These are phyloP conservation scores for Fusarium cyanostomum DNA, from an alignment of 2,329 filamentous ascomycete species.

Conservation along the genomic window DNA sequence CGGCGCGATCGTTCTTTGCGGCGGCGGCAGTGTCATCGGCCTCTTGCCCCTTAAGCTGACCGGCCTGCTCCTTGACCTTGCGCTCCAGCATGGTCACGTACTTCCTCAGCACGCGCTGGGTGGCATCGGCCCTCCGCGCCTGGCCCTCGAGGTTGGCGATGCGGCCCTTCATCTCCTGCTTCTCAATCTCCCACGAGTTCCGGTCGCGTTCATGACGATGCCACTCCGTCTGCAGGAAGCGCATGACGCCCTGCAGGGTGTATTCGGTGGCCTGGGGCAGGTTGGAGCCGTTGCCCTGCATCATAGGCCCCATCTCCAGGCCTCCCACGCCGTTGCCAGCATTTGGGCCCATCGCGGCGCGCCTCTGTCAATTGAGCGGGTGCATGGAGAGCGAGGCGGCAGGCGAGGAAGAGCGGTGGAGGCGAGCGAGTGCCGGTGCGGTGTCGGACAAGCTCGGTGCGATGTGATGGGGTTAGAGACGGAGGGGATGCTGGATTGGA, in stretches of 20 bases:
- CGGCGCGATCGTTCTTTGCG: slow-evolving; percentile 61
- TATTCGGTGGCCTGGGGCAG: slow-evolving; percentile 70
- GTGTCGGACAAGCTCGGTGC: slow-evolving; percentile 38
- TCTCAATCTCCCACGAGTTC: slow-evolving; percentile 99
- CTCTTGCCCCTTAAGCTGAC: slow-evolving; percentile 67
- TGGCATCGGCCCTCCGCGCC: slow-evolving; percentile 82
- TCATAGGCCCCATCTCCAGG: slow-evolving; percentile 57
- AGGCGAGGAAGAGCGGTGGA: slow-evolving; percentile 27
- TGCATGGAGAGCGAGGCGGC: slow-evolving; percentile 49
- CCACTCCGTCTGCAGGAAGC: slow-evolving; percentile 99
- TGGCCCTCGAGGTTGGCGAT: slow-evolving; percentile 96
- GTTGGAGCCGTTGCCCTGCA: slow-evolving; percentile 58
- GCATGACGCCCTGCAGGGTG: slow-evolving; percentile 86
- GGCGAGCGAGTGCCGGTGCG: slow-evolving; percentile 32
- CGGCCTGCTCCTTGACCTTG: slow-evolving; percentile 84
- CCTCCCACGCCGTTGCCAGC: slow-evolving; percentile 57
- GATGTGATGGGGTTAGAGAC: slow-evolving; percentile 25
- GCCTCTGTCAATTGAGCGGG: slow-evolving; percentile 48
- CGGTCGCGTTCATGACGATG: slow-evolving; percentile 97
- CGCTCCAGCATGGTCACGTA: slow-evolving; percentile 90
- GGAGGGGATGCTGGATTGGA: slow-evolving; percentile 8
- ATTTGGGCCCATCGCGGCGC: slow-evolving; percentile 55
- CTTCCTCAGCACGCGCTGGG: slow-evolving; percentile 88
- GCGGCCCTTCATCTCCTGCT: slow-evolving; percentile 97
- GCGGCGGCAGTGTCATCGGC: slow-evolving; percentile 52